Percentiles rank a stretch among this genome's conserved stretches.
These are phyloP conservation scores for Suhomyces sp. DNA, from an alignment of 805 yeast species.

Conservation along the genomic window DNA sequence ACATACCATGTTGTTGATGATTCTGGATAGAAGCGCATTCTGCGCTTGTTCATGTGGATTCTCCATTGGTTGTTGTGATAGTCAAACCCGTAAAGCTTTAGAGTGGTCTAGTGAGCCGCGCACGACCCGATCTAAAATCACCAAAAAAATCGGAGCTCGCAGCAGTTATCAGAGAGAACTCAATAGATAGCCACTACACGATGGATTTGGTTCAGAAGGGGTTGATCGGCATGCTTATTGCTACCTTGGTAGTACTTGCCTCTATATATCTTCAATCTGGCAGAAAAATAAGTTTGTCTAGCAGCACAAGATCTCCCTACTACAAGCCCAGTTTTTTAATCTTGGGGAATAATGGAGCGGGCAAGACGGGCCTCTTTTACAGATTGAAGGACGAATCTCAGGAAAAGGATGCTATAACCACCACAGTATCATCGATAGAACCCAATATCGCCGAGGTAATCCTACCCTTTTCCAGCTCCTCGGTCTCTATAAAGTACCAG, in stretches of 20 bases:
- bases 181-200: neutral
- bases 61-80: slow-evolving; percentile 48
- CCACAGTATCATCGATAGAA: slow-evolving; percentile 40
- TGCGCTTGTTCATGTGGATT: slow-evolving; percentile 86
- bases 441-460: slow-evolving; percentile 27
- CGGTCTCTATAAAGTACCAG: slow-evolving; percentile 39
- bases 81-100: neutral
- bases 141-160: neutral
- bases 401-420: slow-evolving; percentile 9
- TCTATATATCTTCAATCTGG: slow-evolving; percentile 22
- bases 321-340: slow-evolving; percentile 57
- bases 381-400: slow-evolving; percentile 17
- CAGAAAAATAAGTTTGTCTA: slow-evolving; percentile 1
- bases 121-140: neutral
- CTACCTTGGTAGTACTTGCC: slow-evolving; percentile 22
- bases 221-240: slow-evolving; percentile 24
- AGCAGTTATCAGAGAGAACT: neutral
- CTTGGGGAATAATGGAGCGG: slow-evolving; percentile 61
- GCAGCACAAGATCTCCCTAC: slow-evolving; percentile 8
- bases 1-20: slow-evolving; percentile 73
- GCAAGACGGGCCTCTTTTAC: slow-evolving; percentile 61
- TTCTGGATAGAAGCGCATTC: slow-evolving; percentile 68
- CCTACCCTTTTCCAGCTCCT: slow-evolving; percentile 34
- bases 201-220: slow-evolving; percentile 30
- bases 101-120: neutral